Percentiles rank a stretch among this genome's conserved stretches.
These are phyloP conservation scores for Tulasnella sp. DNA, from an alignment of 768 basidiomycete genomes.

Conservation along the genomic window DNA sequence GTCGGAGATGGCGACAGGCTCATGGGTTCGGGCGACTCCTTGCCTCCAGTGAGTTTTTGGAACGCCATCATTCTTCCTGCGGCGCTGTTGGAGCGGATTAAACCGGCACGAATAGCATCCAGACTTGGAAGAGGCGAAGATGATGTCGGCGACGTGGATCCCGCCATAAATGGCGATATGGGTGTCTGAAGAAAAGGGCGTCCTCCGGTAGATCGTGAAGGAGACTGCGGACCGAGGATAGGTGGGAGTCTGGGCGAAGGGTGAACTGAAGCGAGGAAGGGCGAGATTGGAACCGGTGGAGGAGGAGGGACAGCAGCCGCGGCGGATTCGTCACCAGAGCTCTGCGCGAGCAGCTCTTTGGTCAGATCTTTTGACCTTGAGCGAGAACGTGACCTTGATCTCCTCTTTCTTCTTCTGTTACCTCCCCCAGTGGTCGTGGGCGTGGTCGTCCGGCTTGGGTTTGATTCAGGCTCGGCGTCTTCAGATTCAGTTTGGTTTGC, in stretches of 20 bases:
- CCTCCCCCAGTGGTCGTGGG: not conserved
- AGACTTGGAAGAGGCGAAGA: conserved; percentile 31
- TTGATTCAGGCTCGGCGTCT: conserved; percentile 28
- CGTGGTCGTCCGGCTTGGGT: conserved; percentile 11
- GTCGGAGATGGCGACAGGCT: conserved; percentile 41
- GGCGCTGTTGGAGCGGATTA: conserved; percentile 85
- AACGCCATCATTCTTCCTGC: conserved; percentile 73
- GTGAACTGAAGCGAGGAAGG: conserved; percentile 13
- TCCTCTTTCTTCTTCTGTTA: not conserved
- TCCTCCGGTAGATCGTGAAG: conserved; percentile 26
- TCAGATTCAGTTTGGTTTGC: conserved; percentile 4
- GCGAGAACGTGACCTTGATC: conserved; percentile 15
- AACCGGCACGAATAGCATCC: conserved; percentile 40
- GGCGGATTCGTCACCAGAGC: conserved; percentile 10
- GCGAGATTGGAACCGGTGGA: conserved; percentile 9
- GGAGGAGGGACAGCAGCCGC: conserved; percentile 4
- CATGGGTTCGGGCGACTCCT: conserved; percentile 41
- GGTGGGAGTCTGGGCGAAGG: conserved; percentile 17
- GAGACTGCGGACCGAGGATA: not conserved
- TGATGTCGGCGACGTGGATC: conserved; percentile 34
- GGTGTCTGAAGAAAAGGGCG: conserved; percentile 38
- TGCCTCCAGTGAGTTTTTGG: conserved; percentile 74
- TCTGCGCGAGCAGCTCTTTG: not conserved
- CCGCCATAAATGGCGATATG: conserved; percentile 41
- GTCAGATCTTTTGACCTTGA: conserved; percentile 13